Evolutionary conservation across 139 green algal genomes (phyloP).

Genomic region (Cymbomonas tetramitiformis): DNA sequence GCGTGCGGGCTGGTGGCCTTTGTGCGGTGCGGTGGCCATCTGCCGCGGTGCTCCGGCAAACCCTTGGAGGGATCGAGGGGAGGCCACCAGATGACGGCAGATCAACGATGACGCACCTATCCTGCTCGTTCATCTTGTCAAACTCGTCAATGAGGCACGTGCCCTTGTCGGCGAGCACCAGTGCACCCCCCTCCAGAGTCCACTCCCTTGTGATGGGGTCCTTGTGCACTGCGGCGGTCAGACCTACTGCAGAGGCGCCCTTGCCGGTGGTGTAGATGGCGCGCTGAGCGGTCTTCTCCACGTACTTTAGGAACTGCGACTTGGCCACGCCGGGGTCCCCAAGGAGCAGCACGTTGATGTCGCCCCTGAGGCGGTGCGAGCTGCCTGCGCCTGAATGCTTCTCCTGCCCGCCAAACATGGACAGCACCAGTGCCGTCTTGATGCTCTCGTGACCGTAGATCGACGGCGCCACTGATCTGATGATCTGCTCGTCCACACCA

Average conservation of each 20-base stretch:
- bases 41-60: too few relatives aligned
- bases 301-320: slow-evolving; percentile 96
- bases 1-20: too few relatives aligned
- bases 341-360: slow-evolving; percentile 98
- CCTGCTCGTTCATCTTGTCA: slow-evolving; percentile 99
- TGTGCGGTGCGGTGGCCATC: too few relatives aligned
- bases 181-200: slow-evolving; percentile 90
- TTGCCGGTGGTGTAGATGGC: slow-evolving; percentile 96
- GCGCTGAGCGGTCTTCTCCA: slow-evolving; percentile 77
- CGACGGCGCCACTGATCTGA: slow-evolving; percentile 86
- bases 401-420: slow-evolving; percentile 83
- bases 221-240: slow-evolving; percentile 87
- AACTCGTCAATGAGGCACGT: slow-evolving; percentile 99
- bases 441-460: slow-evolving; percentile 97
- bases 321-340: slow-evolving; percentile 89
- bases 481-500: too few relatives aligned
- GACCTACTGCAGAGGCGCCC: slow-evolving; percentile 84
- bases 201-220: slow-evolving; percentile 74
- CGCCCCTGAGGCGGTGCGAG: slow-evolving; percentile 58
- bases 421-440: slow-evolving; percentile 82
- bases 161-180: slow-evolving; percentile 92
- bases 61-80: too few relatives aligned
- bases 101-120: slow-evolving; percentile 11
- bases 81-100: too few relatives aligned
- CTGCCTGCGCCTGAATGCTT: slow-evolving; percentile 34